Evolutionary conservation across 2,329 filamentous ascomycete species (phyloP), one percentile per base, ranked within the genome.

Genomic region (Nigrospora osmanthi): DNA sequence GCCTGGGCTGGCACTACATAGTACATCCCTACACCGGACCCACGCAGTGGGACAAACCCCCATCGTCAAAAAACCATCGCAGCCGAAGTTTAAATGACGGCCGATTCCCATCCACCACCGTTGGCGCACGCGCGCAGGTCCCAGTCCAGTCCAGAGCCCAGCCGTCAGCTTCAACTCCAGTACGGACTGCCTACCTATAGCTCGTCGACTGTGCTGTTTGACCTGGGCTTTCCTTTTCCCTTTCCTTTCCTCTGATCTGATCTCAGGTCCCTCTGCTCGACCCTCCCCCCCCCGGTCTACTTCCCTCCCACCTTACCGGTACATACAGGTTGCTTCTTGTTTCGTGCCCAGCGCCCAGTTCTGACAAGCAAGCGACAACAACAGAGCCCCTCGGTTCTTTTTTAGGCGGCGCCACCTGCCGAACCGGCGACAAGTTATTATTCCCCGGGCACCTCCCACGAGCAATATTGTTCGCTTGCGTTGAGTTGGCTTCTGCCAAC

Each of bases 11-110:
- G 39, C 34, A 23, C 39, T 41, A 32, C 31, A 41, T 41, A 23
- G 31, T 41, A 32, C 31, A 41, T 41, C 39, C 39, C 23, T 34
- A 34, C 39, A 41, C 34, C 31, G 39, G 39, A 34, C 39, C 39
- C 39, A 34, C 23, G 11, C n/a, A 33, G 13, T 33, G 31, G 34
- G 12, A 13, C 39, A 34, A 41, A 34, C 23, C 16, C 31, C 34
- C 39, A 41, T 41, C 39, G 39, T 41, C 39, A 34, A 23, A 41
- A 34, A 34, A 19, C 31, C 31, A 41, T 31, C 39, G 16, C 39
- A 11, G 30, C 39, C 17, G 39, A 41, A 41, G 31, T 41, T 40
- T 41, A 41, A 41, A 41, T 41, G 39, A 41, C 39, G 34, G 39
- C 32, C 32, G 39, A 41, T 41, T 41, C 39, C 39, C 39, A 41